These are phyloP conservation scores for Tetrahymena elliotti DNA, from an alignment of 73 alveolate species.

Conservation along the genomic window DNA sequence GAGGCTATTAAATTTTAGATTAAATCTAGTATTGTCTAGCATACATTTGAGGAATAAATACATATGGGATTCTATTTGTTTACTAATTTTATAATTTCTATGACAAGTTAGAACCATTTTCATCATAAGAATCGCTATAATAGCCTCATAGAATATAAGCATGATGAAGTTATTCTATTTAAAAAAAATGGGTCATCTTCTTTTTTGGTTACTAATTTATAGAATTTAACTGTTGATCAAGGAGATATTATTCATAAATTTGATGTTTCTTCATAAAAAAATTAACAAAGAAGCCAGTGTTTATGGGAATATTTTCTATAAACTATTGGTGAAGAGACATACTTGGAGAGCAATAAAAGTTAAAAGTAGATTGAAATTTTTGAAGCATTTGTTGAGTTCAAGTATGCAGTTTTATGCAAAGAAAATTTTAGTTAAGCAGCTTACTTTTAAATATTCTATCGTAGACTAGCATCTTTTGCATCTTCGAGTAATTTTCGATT, in stretches of 20 bases:
- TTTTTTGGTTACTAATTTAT: neutral
- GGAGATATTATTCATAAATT: neutral
- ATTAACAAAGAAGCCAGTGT: neutral
- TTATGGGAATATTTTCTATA: neutral
- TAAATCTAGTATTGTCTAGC: neutral
- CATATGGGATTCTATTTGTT: neutral
- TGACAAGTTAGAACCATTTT: neutral
- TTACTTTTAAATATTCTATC: neutral
- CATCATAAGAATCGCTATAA: neutral
- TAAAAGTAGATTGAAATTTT: neutral
- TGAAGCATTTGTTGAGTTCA: neutral
- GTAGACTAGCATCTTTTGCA: neutral
- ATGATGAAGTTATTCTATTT: neutral
- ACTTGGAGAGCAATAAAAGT: neutral
- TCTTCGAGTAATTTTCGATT: neutral
- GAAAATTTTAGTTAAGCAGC: neutral
- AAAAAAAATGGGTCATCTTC: neutral
- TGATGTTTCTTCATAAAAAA: neutral
- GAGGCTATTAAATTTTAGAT: neutral
- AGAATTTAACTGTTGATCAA: neutral
- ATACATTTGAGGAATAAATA: neutral
- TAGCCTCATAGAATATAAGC: neutral
- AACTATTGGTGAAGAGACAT: neutral
- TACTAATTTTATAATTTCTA: neutral
- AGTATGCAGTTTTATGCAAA: neutral